Base-by-base conservation (phyloP, 371 early-diverging fungal genomes). In the Lichtheimia ramosa region DNA sequence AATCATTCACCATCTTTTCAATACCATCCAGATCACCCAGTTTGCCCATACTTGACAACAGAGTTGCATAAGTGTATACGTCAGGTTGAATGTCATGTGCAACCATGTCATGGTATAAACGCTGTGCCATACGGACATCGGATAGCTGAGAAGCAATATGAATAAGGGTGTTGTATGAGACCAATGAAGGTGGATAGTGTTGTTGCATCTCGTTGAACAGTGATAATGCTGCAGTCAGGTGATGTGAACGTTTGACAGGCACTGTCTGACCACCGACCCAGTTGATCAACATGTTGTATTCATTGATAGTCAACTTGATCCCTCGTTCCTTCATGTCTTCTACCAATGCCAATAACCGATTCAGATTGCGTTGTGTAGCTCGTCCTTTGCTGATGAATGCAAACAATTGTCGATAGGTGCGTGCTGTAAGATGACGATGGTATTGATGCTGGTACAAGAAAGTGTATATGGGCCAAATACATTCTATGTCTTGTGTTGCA, bases 391-490 rank as follows among this genome's bases (percentile, higher is more conserved):
- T 56, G 1, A 72, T 64, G 51, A 61, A 71, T 23, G 55, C 43
- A 48, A 81, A 72, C 13, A 81, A 24, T 20, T 65, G 60, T 20
- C 69, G 69, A 48, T 65, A 77, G 41, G 67, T 68, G 8, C 65
- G 66, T n/a, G 64, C 58, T 40, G 74, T 66, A 39, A 81, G 49
- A 7, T 62, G 46, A 10, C 52, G 40, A 3, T 68, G 56, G 5
- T 66, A 54, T 3, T 70, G 43, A 43, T 75, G 60, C 21, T 69
- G 63, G 52, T 73, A 74, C 2, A 81, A 48, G 12, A 58, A 60
- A 28, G 56, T 66, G 54, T 81, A 81, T 43, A 71, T 16, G n/a
- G 81, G 77, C 81, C 81, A 81, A n/a, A 81, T 71, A 16, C 48
- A 62, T 24, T 76, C 77, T 28, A 81, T 67, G 51, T 77, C 72